Conservation (phyloP, 495 filamentous ascomycete genomes). For the Penicillium fimorum region DNA sequence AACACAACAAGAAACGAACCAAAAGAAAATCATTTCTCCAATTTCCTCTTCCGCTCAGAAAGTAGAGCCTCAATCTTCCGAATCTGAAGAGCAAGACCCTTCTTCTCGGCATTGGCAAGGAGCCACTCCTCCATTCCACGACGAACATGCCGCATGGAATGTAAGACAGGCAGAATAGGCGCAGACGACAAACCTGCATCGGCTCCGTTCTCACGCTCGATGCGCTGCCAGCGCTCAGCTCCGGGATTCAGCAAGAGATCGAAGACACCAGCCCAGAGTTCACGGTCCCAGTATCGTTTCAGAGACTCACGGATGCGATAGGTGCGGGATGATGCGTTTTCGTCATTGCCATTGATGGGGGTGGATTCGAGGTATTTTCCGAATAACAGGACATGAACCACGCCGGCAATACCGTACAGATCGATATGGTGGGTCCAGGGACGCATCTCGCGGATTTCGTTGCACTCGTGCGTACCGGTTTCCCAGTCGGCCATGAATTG, state of each 20-base stretch:
- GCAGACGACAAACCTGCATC: background rate
- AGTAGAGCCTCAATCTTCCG: slow-evolving; percentile 67
- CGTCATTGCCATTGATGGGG: slow-evolving; percentile 41
- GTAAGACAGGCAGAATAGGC: slow-evolving; percentile 60
- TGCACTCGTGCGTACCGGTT: slow-evolving; percentile 77
- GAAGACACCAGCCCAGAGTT: slow-evolving; percentile 83
- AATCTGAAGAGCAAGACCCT: slow-evolving; percentile 56
- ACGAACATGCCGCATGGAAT: slow-evolving; percentile 62
- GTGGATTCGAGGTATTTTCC: slow-evolving; percentile 91
- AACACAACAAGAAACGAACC: slow-evolving; percentile 11
- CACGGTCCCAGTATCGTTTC: slow-evolving; percentile 93
- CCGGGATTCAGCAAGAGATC: slow-evolving; percentile 83
- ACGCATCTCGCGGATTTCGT: slow-evolving; percentile 87
- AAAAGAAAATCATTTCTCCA: slow-evolving; percentile 32
- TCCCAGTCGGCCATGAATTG: slow-evolving; percentile 96
- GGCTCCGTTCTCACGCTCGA: slow-evolving; percentile 56
- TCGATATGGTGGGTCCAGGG: slow-evolving; percentile 97
- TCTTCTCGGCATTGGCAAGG: slow-evolving; percentile 77
- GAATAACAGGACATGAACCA: slow-evolving; percentile 82
- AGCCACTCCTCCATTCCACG: slow-evolving; percentile 86
- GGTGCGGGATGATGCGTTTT: slow-evolving; percentile 33
- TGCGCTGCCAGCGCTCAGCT: slow-evolving; percentile 43
- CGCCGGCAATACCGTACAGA: slow-evolving; percentile 86
- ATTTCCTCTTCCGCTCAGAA: slow-evolving; percentile 61
- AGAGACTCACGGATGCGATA: slow-evolving; percentile 72